phyloP scores from a whole-genome alignment of 2,329 filamentous ascomycete species.

The Diaporthe batatas region DNA sequence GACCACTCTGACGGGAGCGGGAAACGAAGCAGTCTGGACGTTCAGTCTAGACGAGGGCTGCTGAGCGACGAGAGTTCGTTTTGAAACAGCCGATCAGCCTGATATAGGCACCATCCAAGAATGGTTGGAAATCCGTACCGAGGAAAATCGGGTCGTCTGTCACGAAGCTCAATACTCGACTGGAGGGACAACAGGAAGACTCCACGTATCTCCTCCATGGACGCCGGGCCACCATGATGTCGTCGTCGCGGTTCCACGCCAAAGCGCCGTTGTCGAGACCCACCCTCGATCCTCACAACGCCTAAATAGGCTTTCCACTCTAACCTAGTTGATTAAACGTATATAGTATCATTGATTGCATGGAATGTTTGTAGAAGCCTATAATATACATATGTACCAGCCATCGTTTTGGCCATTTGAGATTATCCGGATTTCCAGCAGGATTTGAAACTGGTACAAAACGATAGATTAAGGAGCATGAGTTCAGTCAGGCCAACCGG shows the following conservation, averaged over 20 bases:
- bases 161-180: background rate
- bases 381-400: background rate
- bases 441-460: background rate
- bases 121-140: background rate
- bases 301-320: background rate
- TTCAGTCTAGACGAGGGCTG: background rate
- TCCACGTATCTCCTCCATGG: no score
- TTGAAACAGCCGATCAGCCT: background rate
- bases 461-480: background rate
- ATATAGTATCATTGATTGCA: background rate
- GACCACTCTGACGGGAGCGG: no score
- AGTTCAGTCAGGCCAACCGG: background rate
- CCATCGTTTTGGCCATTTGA: background rate
- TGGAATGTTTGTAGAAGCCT: background rate
- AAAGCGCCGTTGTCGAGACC: background rate
- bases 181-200: fast-evolving
- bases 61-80: background rate
- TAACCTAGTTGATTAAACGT: background rate
- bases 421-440: no score
- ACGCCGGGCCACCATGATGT: background rate
- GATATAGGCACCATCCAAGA: background rate
- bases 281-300: background rate
- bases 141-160: fast-evolving
- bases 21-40: background rate
- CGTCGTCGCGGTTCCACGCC: background rate